Evolutionary conservation across 805 yeast species (phyloP), one percentile per base, ranked within the genome.

Genomic region (Ogataea haglerorum): DNA sequence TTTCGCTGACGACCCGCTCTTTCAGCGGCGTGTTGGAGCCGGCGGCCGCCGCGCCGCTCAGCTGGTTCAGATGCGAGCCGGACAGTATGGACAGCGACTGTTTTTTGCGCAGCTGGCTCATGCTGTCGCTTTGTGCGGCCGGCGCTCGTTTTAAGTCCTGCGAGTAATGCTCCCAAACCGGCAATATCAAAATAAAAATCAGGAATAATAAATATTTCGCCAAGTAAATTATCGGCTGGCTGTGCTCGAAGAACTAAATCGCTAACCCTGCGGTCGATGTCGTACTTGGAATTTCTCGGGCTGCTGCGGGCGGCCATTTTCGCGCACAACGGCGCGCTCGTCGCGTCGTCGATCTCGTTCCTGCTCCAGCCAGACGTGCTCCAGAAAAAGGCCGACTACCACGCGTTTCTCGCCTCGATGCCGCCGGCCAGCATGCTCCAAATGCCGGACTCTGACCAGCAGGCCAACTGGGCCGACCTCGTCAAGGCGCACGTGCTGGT

Each of bases 1-100:
- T 61, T 45, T 71, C 75, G 48, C 79, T 73, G 10, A 72, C 60
- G 10, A 73, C 53, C 43, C 80, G 56, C 40, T 69, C 68, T 28
- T 55, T 65, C 2, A 54, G 43, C 7, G 65, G 65, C 25, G 54
- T 61, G 3, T 48, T 49, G 3, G 35, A 24, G 2, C 38, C 24
- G 9, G 27, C 23, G 10, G 24, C 18, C 5, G 35, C 21, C 13
- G 29, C 33, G 4, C 48, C 50, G 34, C 49, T 53, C 17, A 57
- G 34, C 30, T 47, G 53, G 34, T 59, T 60, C 12, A 57, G 9
- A 1, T 46, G 28, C 9, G 63, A 53, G 1, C 60, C 56, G 0
- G 65, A 57, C 10, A 63, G 42, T 10, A 63, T 60, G 5, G 66
- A 60, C n/a, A 63, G 40, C 3, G 68, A 63, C 34, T 57, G 64